Conservation (phyloP, 331 rosid genomes). For the Acacia concinna region DNA sequence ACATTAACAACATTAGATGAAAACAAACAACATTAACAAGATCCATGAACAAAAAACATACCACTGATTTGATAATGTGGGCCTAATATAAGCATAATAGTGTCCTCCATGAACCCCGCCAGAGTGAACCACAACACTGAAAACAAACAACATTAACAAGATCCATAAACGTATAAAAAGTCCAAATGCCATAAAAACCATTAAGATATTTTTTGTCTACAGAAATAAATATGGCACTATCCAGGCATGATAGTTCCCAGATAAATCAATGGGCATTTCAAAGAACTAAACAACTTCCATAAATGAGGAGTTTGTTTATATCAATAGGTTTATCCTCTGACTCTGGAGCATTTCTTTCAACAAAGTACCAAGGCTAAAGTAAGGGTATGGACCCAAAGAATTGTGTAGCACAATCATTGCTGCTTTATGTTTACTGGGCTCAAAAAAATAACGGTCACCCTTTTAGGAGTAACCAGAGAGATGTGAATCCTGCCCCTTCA, state of each 20-base stretch:
- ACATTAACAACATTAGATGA: too few species aligned
- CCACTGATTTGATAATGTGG: slow-evolving; percentile 83
- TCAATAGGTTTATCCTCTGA: background rate
- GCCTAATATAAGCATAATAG: slow-evolving; percentile 84
- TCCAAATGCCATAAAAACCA: background rate
- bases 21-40: too few species aligned
- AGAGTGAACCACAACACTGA: slow-evolving; percentile 87
- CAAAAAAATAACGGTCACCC: background rate
- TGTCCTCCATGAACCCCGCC: slow-evolving; percentile 95
- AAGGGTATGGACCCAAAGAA: background rate
- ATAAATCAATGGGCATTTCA: background rate
- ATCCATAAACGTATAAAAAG: background rate
- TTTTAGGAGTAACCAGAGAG: background rate
- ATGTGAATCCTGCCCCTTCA: background rate
- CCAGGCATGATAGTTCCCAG: background rate
- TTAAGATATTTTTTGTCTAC: background rate
- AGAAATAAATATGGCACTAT: background rate
- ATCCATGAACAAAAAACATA: slow-evolving; percentile 41
- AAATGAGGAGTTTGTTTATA: background rate
- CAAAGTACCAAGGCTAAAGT: background rate
- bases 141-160: slow-evolving; percentile 34
- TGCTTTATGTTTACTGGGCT: background rate
- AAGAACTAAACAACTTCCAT: background rate
- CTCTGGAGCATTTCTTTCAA: background rate
- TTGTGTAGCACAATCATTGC: background rate